Evolutionary conservation across 2,329 filamentous ascomycete species (phyloP), one percentile per base, ranked within the genome.

Genomic region (Didymella exigua): DNA sequence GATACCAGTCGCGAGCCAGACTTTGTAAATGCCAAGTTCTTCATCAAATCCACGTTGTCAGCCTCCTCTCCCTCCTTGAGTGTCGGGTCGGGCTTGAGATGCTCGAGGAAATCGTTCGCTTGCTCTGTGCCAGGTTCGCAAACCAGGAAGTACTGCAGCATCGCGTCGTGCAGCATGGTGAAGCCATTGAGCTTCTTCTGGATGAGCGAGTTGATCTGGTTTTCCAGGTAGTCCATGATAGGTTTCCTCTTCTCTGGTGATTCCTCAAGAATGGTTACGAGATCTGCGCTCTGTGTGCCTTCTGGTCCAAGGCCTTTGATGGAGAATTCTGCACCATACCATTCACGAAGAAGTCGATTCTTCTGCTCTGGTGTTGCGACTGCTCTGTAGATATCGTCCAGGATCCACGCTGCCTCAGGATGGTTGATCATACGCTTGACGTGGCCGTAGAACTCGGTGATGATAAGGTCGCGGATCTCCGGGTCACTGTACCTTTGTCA

Each of bases 121-220:
- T 98, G 93, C 54, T 90, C 86, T 38, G 87, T 90, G 3, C 89
- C 92, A 4, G 85, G 80, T 61, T 89, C 88, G 41, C 88, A 86
- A 67, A 89, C 93, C 48, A 91, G 79, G 77, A 93, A 97, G 77
- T 97, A 99, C 74, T 99, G 93, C 56, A 97, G 81, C 93, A 99
- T 96, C 44, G 95, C 95, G 69, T 98, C 95, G 76, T 99, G 96
- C 18, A 99, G 85, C 84, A 99, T 96, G 2, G 93, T 98, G 77
- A 99, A 98, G 9, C 91, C 93, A 0, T 91, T 96, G 78, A 95
- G 88, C 78, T 95, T 95, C 84, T 99, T 99, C 77, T 99, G 93
- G 42, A 98, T 84, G 36, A 99, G 84, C 59, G 89, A 86, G 76
- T 97, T 96, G 80, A 96, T 95, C 78, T 96, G 85, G 63, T 91